Evolutionary conservation across 1,139 yeast genomes (phyloP), one percentile per base, ranked within the genome.

Genomic region (Suhomyces anneliseae): DNA sequence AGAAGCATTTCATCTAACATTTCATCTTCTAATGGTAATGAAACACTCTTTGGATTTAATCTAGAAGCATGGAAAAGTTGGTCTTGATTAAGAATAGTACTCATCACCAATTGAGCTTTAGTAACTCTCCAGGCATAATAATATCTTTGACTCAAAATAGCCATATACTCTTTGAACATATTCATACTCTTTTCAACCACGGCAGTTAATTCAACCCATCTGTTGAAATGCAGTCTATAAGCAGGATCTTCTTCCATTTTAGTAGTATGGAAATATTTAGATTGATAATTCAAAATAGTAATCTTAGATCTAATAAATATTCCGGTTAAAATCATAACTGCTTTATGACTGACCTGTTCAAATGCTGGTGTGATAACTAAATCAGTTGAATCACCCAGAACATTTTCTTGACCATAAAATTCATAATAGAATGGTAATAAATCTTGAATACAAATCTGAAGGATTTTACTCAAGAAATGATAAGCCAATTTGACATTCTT

Each of bases 91-190:
- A 52, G 47, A 9, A 54, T 35, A 11, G 45, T 38, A 10, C 40
- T 34, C 34, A 56, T 48, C 32, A 49, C 49, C n/a, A 32, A 42
- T 37, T 74, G 79, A 3, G 74, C 72, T 48, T 76, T 78, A 36
- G 74, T 68, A n/a, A 72, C 65, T 54, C 76, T 66, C 83, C 83
- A 78, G 0, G 82, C 81, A 56, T 70, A 72, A 54, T 73, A 79
- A 55, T 78, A 77, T 38, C 77, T 60, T 43, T 72, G 67, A 44
- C 79, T 69, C 14, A 56, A 48, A 19, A 51, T 44, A 1, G 48
- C 44, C 15, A 55, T 36, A 29, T 49, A 51, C 11, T 45, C 51
- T 32, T 52, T 39, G 42, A 51, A 52, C 3, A 51, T 36, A 19
- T 36, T 39, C 8, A 45, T 39, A 14, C 52, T 43, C 8, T 36